phyloP scores from a whole-genome alignment of 371 early-diverging fungal genomes.

The Furculomyces boomerangus region DNA sequence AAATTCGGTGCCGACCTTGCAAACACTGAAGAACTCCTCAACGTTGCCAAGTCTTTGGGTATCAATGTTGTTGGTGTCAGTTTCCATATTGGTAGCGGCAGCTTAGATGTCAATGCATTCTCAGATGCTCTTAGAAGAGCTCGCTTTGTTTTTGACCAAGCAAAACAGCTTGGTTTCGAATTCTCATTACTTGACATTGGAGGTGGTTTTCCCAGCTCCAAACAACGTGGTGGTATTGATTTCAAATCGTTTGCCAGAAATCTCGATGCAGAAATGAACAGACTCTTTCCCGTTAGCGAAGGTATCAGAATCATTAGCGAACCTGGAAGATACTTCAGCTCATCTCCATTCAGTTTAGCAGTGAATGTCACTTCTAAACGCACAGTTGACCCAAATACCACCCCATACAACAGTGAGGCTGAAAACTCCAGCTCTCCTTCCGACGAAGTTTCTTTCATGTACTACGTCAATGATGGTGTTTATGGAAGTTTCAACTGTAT shows the following conservation, averaged over 20 bases:
- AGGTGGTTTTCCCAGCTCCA: constrained; percentile 91
- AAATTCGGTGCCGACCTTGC: constrained; percentile 88
- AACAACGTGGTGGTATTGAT: constrained; percentile 45
- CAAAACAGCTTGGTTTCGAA: constrained; percentile 43
- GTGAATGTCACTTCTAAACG: constrained; percentile 83
- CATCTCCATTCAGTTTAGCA: constrained; percentile 82
- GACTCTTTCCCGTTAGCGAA: constrained; percentile 44
- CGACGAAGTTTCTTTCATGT: constrained; percentile 54
- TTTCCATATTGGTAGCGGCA: constrained; percentile 92
- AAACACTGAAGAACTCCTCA: constrained; percentile 44
- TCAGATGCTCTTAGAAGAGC: constrained; percentile 76
- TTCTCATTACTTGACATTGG: constrained; percentile 83
- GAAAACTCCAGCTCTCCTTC: constrained; percentile 1
- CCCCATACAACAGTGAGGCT: not conserved
- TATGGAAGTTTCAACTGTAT: constrained; percentile 96
- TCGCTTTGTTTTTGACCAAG: constrained; percentile 73
- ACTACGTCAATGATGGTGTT: constrained; percentile 95
- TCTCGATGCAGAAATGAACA: constrained; percentile 58
- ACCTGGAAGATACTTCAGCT: constrained; percentile 93
- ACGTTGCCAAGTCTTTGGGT: constrained; percentile 57
- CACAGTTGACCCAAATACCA: constrained; percentile 21
- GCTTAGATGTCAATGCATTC: constrained; percentile 79
- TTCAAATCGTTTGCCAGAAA: constrained; percentile 74
- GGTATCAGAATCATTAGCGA: constrained; percentile 82
- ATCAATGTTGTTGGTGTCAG: constrained; percentile 79